Base-by-base conservation (phyloP, 2,329 filamentous ascomycete genomes). In the Xylaria sp. region DNA sequence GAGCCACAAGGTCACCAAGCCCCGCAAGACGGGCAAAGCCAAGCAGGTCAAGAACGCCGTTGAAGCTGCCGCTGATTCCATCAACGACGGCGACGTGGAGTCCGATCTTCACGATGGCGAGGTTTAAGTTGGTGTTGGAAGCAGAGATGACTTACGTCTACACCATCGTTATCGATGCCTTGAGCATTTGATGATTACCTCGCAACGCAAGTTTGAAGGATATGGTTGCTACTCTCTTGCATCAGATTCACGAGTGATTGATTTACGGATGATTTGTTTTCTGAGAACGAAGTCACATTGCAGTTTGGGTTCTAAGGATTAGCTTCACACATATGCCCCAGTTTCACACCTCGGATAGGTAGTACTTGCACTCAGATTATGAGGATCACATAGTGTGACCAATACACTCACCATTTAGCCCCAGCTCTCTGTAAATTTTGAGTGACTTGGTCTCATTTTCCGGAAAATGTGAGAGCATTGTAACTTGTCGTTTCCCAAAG, bases 1-100 rank as follows among this genome's bases (percentile, higher is more conserved):
- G 46, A 28, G 13, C 15, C 61, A 61, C 61, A 67, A 57, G 61
- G 57, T 71, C 23, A 63, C 39, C 32, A 71, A 71, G 41, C 10
- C 54, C 3, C 51, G 66, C 50, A 63, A 34, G 20, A 23, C 32
- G 12, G 1, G 25, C 63, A 67, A 56, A 56, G 2, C 28, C 2
- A 64, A 64, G 56, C 15, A 52, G 34, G 3, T 18, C 12, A 70
- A 63, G 56, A n/a, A 2, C 18, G 10, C 4, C 10, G 3, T 57
- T 12, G 28, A 54, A n/a, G 25, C 1, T 23, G 12, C 55, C 18
- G 34, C n/a, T 23, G 50, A 50, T 20, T 34, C 51, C 3, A 18
- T 23, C 18, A 3, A 57, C 13, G 10, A 23, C 3, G 41, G 34
- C 0, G 28, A 50, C 13, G 32, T 28, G 18, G 20, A 3, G 12